phyloP scores from a whole-genome alignment of 805 yeast species.

The Candida odintsovae region DNA sequence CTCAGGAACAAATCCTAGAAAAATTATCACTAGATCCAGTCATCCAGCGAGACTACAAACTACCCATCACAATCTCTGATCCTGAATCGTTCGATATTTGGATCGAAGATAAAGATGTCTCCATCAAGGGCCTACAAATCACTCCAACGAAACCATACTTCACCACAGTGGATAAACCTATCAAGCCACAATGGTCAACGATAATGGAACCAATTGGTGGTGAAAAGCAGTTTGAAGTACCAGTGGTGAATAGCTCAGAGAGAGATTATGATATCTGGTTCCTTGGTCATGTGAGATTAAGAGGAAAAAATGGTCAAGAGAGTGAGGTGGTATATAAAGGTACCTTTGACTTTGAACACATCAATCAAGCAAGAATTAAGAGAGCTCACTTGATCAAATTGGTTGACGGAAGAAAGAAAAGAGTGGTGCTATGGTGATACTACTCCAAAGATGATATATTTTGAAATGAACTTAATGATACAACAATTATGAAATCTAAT shows the following conservation, averaged over 20 bases:
- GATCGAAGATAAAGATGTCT: conserved; percentile 16
- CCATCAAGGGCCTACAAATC: conserved; percentile 20
- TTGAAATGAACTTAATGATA: background rate
- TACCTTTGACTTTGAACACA: conserved; percentile 21
- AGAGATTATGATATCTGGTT: conserved; percentile 16
- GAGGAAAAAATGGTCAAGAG: conserved; percentile 12
- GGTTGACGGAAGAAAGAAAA: conserved; percentile 14
- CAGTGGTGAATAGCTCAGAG: conserved; percentile 14
- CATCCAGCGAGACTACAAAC: conserved; percentile 15
- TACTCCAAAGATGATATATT: background rate
- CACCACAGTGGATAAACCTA: conserved; percentile 13
- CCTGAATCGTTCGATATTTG: conserved; percentile 19
- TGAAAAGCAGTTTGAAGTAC: conserved; percentile 16
- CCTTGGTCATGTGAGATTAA: conserved; percentile 13
- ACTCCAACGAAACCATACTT: conserved; percentile 17
- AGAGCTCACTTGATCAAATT: conserved; percentile 15
- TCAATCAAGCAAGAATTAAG: conserved; percentile 19
- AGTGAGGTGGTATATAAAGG: conserved; percentile 21
- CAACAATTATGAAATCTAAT: background rate
- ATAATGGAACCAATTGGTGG: conserved; percentile 20
- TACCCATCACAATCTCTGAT: conserved; percentile 14
- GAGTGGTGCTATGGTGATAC: conserved; percentile 18
- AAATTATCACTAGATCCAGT: conserved; percentile 14
- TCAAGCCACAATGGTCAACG: conserved; percentile 2
- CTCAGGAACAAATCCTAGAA: conserved; percentile 21